Evolutionary conservation across 2,329 filamentous ascomycete genomes (phyloP).

Genomic region (Parastagonospora nodorum): DNA sequence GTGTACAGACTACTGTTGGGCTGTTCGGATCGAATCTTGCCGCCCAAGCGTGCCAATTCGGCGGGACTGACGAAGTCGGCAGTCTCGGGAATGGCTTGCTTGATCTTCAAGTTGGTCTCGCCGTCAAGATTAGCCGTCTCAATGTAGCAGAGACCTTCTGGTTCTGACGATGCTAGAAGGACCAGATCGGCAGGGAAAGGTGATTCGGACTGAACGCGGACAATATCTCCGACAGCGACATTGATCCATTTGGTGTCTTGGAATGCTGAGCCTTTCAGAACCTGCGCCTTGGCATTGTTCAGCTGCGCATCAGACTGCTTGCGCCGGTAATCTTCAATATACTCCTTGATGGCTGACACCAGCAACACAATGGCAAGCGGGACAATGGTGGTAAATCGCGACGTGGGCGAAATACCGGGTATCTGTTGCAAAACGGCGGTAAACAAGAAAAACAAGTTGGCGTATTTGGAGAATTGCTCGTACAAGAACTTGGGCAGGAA

Average conservation of each 20-base stretch:
- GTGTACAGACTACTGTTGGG: conserved; percentile 98
- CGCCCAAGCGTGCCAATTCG: conserved; percentile 83
- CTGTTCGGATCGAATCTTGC: conserved; percentile 89
- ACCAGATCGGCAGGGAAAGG: conserved; percentile 94
- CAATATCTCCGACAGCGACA: conserved; percentile 87
- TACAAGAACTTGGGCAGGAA: conserved; percentile 97
- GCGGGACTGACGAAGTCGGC: conserved; percentile 81
- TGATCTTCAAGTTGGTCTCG: conserved; percentile 98
- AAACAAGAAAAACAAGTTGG: conserved; percentile 99
- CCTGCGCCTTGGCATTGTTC: conserved; percentile 83
- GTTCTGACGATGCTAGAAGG: conserved; percentile 90
- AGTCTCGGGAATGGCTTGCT: conserved; percentile 94
- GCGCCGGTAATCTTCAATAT: conserved; percentile 90
- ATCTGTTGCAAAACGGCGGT: conserved; percentile 95
- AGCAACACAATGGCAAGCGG: conserved; percentile 87
- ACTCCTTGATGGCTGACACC: conserved; percentile 94
- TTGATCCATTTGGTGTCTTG: conserved; percentile 92
- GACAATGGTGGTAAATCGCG: conserved; percentile 93
- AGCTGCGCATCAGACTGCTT: conserved; percentile 84
- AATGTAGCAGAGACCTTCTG: conserved; percentile 97
- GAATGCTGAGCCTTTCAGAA: conserved; percentile 83
- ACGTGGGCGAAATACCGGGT: conserved; percentile 91
- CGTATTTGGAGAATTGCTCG: conserved; percentile 99
- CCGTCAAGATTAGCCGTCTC: conserved; percentile 97
- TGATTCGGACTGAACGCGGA: conserved; percentile 92